phyloP scores from a whole-genome alignment of 495 filamentous ascomycete genomes.

The Lichenothelia convexa region DNA sequence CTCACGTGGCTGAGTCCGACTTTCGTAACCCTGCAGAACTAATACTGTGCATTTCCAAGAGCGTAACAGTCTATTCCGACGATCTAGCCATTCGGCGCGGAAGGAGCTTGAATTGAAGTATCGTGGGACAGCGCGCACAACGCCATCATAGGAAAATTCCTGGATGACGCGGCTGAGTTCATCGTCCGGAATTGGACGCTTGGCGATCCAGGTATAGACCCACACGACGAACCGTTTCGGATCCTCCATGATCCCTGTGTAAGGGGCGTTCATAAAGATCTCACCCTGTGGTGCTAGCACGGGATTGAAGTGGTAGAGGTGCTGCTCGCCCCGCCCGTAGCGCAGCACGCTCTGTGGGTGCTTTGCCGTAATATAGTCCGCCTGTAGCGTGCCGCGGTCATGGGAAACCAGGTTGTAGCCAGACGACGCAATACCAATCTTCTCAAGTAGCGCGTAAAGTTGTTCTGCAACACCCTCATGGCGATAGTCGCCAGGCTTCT shows the following conservation, averaged over 20 bases:
- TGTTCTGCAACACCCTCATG: no score
- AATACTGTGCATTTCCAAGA: conserved; percentile 5
- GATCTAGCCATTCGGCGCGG: conserved; percentile 1
- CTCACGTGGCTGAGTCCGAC: conserved; percentile 3
- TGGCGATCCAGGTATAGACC: conserved; percentile 1
- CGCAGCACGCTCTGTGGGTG: conserved; percentile 4
- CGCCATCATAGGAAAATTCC: no score
- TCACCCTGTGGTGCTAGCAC: conserved; percentile 3
- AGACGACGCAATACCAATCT: no score
- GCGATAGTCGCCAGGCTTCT: no score
- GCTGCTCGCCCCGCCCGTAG: conserved; percentile 4
- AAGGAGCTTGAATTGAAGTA: no score
- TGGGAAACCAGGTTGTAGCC: conserved; percentile 2
- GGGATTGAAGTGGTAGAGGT: conserved; percentile 6
- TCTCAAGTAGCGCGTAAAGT: no score
- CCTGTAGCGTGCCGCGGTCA: conserved; percentile 5
- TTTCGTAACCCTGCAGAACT: conserved; percentile 3
- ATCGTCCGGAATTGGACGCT: background rate
- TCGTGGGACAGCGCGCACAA: no score
- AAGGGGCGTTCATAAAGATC: conserved; percentile 2
- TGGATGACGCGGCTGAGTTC: conserved; percentile 1
- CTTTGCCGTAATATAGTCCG: conserved; percentile 4
- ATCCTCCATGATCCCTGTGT: conserved; percentile 5
- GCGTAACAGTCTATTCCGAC: background rate
- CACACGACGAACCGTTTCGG: conserved; percentile 4